Evolutionary conservation across 768 basidiomycete species (phyloP), one percentile per base, ranked within the genome.

Genomic region (Postia placenta): DNA sequence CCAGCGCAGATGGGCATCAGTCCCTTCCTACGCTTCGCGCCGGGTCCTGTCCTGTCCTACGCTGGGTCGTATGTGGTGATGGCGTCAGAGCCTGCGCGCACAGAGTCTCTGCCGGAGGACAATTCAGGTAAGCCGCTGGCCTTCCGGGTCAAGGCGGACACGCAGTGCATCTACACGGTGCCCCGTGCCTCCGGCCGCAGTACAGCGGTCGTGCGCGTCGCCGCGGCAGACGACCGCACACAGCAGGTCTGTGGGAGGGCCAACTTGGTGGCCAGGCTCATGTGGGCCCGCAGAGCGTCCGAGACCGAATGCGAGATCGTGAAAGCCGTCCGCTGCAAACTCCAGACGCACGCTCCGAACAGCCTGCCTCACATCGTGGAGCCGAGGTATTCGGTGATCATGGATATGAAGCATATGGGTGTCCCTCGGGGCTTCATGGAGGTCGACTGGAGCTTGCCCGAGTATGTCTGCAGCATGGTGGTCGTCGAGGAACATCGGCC

Each of bases 291-390:
- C 5, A n/a, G 35, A 14, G 36, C 11, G 7, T 17, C 35, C 24
- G 23, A 30, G 17, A 14, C 47, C 4, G 47, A 48, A 24, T 20
- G 40, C 36, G 11, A 19, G 5, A 23, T 48, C 27, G 23, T 48
- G 14, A 38, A 11, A 12, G 19, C 17, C 7, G 22, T 48, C 6
- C 47, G 39, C 14, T n/a, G 12, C 14, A 22, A n/a, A 7, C n/a
- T 48, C 12, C 6, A 26, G 11, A 12, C 38, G 28, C 24, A 38
- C 11, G 23, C 19, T 3, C 36, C 5, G 9, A 11, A 26, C 11
- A 27, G 40, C 23, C 47, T 48, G 14, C 24, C 4, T 12, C 47
- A 48, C 37, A 48, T 48, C 17, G 47, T 48, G 11, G 47, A 48
- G 5, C 9, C 40, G 7, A 48, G 40, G 20, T 41, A 23, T 17